A percentile compares a stretch with the other conserved stretches of the same genome.
phyloP scores from a whole-genome alignment of 768 basidiomycete genomes.

The Gloeostereum incarnatum region DNA sequence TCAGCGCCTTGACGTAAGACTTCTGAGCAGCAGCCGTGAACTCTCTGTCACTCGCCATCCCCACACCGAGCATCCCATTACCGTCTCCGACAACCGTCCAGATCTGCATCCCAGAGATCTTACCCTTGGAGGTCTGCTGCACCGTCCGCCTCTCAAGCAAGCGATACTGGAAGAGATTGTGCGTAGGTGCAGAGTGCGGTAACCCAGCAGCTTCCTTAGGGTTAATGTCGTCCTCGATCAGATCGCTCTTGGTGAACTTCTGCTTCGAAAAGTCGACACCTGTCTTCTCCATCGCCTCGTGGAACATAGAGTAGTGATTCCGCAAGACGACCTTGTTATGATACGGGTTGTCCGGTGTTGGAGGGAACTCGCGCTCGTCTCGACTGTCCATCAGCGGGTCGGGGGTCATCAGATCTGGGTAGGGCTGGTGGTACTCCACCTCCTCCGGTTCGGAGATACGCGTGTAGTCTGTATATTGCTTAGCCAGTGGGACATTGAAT shows the following conservation, averaged over 20 bases:
- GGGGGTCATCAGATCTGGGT: constrained; percentile 55
- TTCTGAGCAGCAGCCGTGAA: constrained; percentile 40
- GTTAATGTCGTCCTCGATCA: constrained; percentile 16
- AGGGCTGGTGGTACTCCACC: too few species aligned
- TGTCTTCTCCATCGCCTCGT: constrained; percentile 23
- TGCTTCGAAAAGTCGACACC: constrained; percentile 18
- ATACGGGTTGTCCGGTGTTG: constrained; percentile 40
- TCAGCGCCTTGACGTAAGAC: constrained; percentile 61
- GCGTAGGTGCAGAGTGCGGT: constrained; percentile 7
- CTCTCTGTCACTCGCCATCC: constrained; percentile 71
- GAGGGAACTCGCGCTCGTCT: constrained; percentile 43
- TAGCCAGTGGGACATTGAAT: too few species aligned
- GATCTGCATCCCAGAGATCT: constrained; percentile 52
- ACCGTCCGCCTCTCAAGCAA: constrained; percentile 52
- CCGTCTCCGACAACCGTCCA: constrained; percentile 78
- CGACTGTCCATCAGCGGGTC: constrained; percentile 57
- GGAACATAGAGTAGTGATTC: constrained; percentile 65
- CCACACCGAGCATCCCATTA: constrained; percentile 73
- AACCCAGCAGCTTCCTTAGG: constrained; percentile 19
- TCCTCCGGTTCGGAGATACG: too few species aligned
- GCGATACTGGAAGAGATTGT: constrained; percentile 28
- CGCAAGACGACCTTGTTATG: constrained; percentile 57
- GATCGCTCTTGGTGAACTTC: constrained; percentile 14
- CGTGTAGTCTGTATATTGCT: too few species aligned
- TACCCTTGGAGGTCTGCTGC: constrained; percentile 93